Conservation (phyloP, 257 asterid species). For the Asclepias syriaca region DNA sequence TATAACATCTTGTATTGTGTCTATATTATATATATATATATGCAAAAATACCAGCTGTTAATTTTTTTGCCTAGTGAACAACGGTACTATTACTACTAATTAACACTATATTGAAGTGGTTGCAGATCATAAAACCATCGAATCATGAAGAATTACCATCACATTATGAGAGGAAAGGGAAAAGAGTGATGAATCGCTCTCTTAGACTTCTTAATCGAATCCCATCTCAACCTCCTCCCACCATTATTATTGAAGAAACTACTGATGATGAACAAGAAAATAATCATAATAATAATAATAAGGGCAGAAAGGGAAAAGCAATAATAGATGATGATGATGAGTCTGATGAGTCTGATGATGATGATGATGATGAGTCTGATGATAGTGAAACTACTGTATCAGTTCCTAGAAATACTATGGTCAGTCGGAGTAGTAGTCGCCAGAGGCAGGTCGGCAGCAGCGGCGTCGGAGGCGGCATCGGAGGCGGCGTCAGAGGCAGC, state of each 20-base stretch:
- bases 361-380: neutral
- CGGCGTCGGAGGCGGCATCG: no score
- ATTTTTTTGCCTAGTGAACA: neutral
- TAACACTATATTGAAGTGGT: neutral
- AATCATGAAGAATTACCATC: neutral
- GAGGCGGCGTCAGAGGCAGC: no score
- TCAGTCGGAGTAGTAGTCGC: no score
- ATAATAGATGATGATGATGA: neutral
- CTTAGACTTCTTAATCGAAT: neutral
- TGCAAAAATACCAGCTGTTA: neutral
- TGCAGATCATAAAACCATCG: neutral
- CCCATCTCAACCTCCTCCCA: no score
- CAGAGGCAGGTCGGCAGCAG: no score
- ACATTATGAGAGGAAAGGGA: neutral
- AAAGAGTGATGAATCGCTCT: constrained; percentile 1
- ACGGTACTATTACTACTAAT: no score
- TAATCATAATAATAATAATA: neutral
- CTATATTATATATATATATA: no score
- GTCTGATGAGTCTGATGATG: no score
- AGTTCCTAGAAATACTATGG: neutral
- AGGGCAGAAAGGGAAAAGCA: neutral
- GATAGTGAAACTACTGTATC: neutral
- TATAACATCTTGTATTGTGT: no score
- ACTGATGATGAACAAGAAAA: no score
- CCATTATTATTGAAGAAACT: neutral